Base-by-base conservation (phyloP, 306 rosid species). In the Cicer bijugum region DNA sequence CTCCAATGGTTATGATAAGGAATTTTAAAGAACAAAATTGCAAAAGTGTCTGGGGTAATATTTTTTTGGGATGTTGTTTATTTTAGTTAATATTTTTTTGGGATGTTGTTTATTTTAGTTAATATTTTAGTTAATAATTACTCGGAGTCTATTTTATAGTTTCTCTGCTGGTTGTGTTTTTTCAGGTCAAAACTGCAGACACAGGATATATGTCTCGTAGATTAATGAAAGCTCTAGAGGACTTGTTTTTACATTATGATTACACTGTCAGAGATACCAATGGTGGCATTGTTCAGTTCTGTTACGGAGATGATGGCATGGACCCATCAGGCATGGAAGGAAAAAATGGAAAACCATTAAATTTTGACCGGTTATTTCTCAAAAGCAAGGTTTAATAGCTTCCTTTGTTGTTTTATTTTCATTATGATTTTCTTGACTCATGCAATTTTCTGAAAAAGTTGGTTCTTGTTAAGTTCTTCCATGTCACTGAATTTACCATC, bases 181-280 rank as follows among this genome's bases (percentile, higher is more conserved):
- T 86, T 79, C 88, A 93, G 96, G 98, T 93, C 45, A 93, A 93
- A 93, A 93, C 98, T 73, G 98, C 98, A 65, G 98, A 93, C 58
- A 91, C 97, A 51, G 98, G 98, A 53, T 93, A 93, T 72, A 89
- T 93, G 98, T 93, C 98, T 23, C 97, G 98, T 75, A 86, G 92
- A 76, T 84, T 93, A 81, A 89, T 92, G 62, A 93, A 93, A 83
- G 85, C 93, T 66, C 67, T 93, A 42, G 98, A 93, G 80, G 98
- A 93, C 63, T 79, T 93, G 72, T 89, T 82, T 78, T 80, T 93
- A 78, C 92, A 91, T 76, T 93, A 91, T 61, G 98, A 93, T 78
- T 77, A 77, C 83, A 88, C 98, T 0, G 98, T 93, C 68, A 78
- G 98, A 82, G 88, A 85, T 76, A 90, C 98, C 16, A 78, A 87